Base-by-base conservation (phyloP, 306 rosid genomes). In the Vigna trinervia region DNA sequence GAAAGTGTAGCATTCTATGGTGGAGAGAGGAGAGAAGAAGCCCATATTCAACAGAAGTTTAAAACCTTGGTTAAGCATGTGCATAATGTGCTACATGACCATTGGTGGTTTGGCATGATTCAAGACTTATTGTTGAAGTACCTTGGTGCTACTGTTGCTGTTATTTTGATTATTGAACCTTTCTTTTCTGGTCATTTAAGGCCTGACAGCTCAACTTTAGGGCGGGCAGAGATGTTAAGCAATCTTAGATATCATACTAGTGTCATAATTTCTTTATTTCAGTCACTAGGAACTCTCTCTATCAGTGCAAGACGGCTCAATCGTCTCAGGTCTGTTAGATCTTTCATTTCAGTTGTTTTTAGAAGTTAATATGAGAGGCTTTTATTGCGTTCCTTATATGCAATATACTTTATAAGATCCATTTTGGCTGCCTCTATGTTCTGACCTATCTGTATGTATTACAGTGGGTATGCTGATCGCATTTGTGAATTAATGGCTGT, bases 61-160 rank as follows among this genome's bases (percentile, higher is more conserved):
- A 85, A 85, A 81, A 62, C 80, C 46, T 83, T 92, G 66, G 81
- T 89, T 70, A 69, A 80, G 80, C 99, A 96, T 85, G 63, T 89
- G 91, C 75, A 85, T 28, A 74, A 69, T 67, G 98, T 89, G 68
- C 86, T 89, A 76, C 98, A 96, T 50, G 97, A 96, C 66, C 97
- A 96, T 72, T 96, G 99, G 99, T 96, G 99, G 99, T 96, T 96
- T 89, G 98, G 99, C 87, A 96, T 96, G 97, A 91, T 96, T 86
- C 99, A 96, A 73, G 99, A 96, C 80, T 96, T 92, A 76, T 64
- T 96, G 53, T 78, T 92, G 83, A 96, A 96, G 87, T 96, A 96
- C 87, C 97, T 96, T 73, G 99, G 99, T 76, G 98, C 99, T 69
- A 96, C 99, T 50, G 86, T 96, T 64, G 99, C 99, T 78, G 99